Base-by-base conservation (phyloP, 106 monocot species). In the Platanthera guangdongensis region DNA sequence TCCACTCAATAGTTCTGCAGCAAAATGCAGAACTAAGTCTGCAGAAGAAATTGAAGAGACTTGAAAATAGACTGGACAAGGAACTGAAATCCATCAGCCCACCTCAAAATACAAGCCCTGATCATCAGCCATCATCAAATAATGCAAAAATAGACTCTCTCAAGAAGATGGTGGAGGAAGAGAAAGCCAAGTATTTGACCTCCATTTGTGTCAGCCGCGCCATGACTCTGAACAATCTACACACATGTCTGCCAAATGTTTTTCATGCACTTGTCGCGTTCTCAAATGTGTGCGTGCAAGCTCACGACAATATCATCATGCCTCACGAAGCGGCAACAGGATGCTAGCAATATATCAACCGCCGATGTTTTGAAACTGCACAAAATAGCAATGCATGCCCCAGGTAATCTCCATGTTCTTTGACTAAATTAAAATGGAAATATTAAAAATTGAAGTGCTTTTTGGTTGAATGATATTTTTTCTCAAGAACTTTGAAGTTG, bases 261-360 rank as follows among this genome's bases (percentile, higher is more conserved):
- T 96, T 96, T 79, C 93, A 89, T 76, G 88, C 92, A n/a, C 79
- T 96, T 52, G 86, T 76, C 68, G 85, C 84, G n/a, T 96, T 96
- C 51, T 69, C 90, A 6, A 80, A 80, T 57, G 76, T 80, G 9
- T 96, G 86, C 28, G 70, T 83, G 68, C 85, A 90, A 75, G 87
- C 85, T 10, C 82, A 90, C 18, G 93, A 96, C 54, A 79, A 82
- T 39, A 80, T 94, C 15, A 1, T 12, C 47, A 47, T 5, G 48
- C 18, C 70, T 7, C 4, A n/a, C 1, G 72, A 72, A 21, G 72
- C 72, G 19, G 50, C 16, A 46, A 48, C 15, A 48, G 70, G 25
- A 46, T 18, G 47, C 47, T 70, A 70, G 70, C 70, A 65, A 65
- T 9, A 8, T 2, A 6, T 18, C 6, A n/a, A n/a, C 57, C 19